Conservation (phyloP, 2,329 filamentous ascomycete species). For the Pezicula radicicola region DNA sequence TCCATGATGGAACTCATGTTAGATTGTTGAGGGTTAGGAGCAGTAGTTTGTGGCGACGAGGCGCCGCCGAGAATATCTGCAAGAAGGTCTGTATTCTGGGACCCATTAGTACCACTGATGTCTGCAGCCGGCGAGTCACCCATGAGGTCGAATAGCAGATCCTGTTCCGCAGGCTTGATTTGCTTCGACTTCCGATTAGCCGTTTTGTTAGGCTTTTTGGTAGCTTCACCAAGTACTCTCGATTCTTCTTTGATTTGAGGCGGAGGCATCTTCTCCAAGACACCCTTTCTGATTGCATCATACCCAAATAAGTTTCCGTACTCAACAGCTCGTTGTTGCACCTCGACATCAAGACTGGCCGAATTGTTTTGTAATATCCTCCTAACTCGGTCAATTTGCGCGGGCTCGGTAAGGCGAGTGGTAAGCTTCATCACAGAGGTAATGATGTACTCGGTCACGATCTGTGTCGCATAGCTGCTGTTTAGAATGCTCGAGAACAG, state of each 20-base stretch:
- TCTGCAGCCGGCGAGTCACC: slow-evolving; percentile 65
- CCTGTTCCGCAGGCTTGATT: slow-evolving; percentile 83
- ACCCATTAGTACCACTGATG: slow-evolving; percentile 42
- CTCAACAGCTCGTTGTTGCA: slow-evolving; percentile 93
- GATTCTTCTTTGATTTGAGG: slow-evolving; percentile 97
- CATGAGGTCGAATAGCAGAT: slow-evolving; percentile 90
- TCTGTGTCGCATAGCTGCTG: slow-evolving; percentile 90
- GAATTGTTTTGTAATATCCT: slow-evolving; percentile 75
- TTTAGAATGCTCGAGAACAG: slow-evolving; percentile 90
- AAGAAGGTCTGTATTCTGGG: slow-evolving; percentile 57
- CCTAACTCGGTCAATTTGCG: slow-evolving; percentile 84
- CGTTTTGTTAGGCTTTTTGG: slow-evolving; percentile 64
- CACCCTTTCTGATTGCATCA: slow-evolving; percentile 82
- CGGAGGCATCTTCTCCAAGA: slow-evolving; percentile 95
- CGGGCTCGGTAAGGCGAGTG: slow-evolving; percentile 75
- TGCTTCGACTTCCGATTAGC: slow-evolving; percentile 74
- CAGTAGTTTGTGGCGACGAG: slow-evolving; percentile 43
- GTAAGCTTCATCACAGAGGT: slow-evolving; percentile 95
- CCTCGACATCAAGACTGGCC: slow-evolving; percentile 87
- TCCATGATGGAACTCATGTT: slow-evolving; percentile 82
- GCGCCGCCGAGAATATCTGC: slow-evolving; percentile 85
- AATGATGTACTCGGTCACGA: slow-evolving; percentile 92
- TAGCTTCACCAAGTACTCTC: slow-evolving; percentile 79
- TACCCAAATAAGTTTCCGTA: slow-evolving; percentile 93
- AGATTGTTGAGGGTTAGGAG: slow-evolving; percentile 52